Conservation (phyloP, 78 protist species). For the Dictyostelium purpureum region DNA sequence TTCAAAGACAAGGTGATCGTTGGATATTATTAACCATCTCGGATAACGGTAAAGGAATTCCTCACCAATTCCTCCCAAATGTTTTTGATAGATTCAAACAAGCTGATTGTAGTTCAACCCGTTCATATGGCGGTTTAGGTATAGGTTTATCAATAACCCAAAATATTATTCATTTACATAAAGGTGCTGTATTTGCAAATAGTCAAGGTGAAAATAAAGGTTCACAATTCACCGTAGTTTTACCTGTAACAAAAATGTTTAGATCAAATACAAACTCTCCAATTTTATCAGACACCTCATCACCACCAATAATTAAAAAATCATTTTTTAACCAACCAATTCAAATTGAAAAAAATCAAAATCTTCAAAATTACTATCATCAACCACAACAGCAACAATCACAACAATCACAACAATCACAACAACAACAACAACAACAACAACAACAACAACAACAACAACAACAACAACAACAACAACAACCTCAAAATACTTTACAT, state of each 20-base stretch:
- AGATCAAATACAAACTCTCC: neutral
- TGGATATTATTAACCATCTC: constrained; percentile 30
- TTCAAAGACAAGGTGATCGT: neutral
- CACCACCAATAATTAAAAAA: constrained; percentile 13
- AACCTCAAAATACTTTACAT: neutral
- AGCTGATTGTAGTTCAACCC: constrained; percentile 57
- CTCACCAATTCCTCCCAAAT: constrained; percentile 25
- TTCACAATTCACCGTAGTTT: constrained; percentile 1
- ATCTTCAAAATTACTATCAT: neutral
- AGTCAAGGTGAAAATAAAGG: constrained; percentile 50
- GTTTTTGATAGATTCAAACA: constrained; percentile 62
- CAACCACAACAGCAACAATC: neutral
- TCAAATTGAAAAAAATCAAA: no score
- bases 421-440: neutral
- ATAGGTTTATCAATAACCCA: constrained; percentile 54
- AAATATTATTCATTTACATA: constrained; percentile 40
- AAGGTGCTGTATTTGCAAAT: constrained; percentile 32
- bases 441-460: neutral
- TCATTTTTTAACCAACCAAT: constrained; percentile 9
- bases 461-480: constrained; percentile 4
- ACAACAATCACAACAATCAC: neutral
- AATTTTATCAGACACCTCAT: neutral
- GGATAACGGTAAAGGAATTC: constrained; percentile 50
- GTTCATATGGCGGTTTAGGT: constrained; percentile 55
- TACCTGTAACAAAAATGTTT: neutral